Evolutionary conservation across 2,329 filamentous ascomycete genomes (phyloP).

Genomic region (Colletotrichum chlorophyti): DNA sequence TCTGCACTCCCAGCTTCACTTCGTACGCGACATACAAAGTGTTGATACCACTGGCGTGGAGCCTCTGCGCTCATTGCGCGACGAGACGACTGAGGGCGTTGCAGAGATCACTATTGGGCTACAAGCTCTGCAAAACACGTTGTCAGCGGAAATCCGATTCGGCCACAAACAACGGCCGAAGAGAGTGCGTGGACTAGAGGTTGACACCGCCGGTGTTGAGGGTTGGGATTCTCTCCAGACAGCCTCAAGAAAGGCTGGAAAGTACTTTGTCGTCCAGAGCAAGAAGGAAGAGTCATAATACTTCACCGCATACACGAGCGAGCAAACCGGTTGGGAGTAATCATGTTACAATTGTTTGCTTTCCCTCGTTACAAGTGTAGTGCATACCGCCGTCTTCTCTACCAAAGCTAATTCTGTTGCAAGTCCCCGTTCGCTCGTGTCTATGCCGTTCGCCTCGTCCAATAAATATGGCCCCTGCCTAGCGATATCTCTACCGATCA

Average conservation of each 20-base stretch:
- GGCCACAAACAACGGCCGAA: conserved; percentile 60
- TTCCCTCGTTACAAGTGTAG: neutral
- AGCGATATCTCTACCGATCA: conserved; percentile 21
- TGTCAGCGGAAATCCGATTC: conserved; percentile 66
- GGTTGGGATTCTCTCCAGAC: conserved; percentile 75
- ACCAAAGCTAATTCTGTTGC: neutral
- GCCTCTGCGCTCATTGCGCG: conserved; percentile 80
- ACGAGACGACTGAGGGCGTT: conserved; percentile 70
- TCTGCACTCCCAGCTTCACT: conserved; percentile 83
- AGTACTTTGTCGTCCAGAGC: conserved; percentile 80
- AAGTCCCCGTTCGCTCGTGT: neutral
- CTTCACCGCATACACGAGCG: conserved; percentile 3
- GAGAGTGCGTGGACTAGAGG: conserved; percentile 39
- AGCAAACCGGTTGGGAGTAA: neutral
- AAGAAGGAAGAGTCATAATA: conserved; percentile 41
- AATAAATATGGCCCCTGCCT: conserved; percentile 4
- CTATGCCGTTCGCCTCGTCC: neutral
- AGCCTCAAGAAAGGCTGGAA: conserved; percentile 71
- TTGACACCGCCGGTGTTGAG: conserved; percentile 56
- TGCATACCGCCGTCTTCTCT: neutral
- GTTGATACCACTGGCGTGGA: conserved; percentile 77
- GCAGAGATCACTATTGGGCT: conserved; percentile 66
- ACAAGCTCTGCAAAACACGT: conserved; percentile 59
- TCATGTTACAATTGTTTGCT: conserved; percentile 12
- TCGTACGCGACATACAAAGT: conserved; percentile 84